Evolutionary conservation across 768 basidiomycete species (phyloP), one percentile per base, ranked within the genome.

Genomic region (Polyporus arcularius): DNA sequence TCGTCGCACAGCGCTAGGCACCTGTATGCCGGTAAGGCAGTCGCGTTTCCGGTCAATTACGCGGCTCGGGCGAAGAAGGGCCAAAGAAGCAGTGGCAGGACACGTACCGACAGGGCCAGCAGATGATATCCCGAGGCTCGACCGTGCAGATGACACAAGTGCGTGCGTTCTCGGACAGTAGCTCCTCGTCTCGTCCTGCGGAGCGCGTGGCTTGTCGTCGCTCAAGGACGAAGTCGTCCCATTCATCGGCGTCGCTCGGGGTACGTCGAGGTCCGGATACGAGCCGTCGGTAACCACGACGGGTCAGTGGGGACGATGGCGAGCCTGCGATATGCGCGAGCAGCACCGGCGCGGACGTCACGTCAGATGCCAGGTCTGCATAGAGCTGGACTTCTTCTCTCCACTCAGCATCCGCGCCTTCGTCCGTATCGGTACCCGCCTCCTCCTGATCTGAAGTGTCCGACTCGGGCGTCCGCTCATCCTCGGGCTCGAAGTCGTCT

Each of bases 31-130:
- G 42, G 6, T 2, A 35, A 7, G 35, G 35, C 35, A 35, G 35
- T 35, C 35, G 11, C 7, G 3, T 6, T 1, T 35, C 35, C 35
- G 35, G 35, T 35, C 35, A 35, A 11, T 11, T 6, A 35, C 11
- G 35, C 35, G 35, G 7, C 35, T 35, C 35, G 3, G 35, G 35
- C 35, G 35, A 35, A 35, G 35, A 35, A 35, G 35, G 35, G 35
- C 35, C 35, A 35, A 3, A 42, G 51, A 39, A 50, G 53, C 18
- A 16, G 10, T 49, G 18, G n/a, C 16, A 16, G 10, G 30, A 45
- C 58, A 69, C 81, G 67, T 58, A 89, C 87, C 90, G 82, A 71
- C 90, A 92, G n/a, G 90, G 90, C 90, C 90, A 92, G 67, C 89
- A 92, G 53, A 92, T 89, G 58, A 92, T 81, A 68, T 88, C 84